These are phyloP conservation scores for Coccinonectria pachysandricola DNA, from an alignment of 2,329 filamentous ascomycete genomes.

Conservation along the genomic window DNA sequence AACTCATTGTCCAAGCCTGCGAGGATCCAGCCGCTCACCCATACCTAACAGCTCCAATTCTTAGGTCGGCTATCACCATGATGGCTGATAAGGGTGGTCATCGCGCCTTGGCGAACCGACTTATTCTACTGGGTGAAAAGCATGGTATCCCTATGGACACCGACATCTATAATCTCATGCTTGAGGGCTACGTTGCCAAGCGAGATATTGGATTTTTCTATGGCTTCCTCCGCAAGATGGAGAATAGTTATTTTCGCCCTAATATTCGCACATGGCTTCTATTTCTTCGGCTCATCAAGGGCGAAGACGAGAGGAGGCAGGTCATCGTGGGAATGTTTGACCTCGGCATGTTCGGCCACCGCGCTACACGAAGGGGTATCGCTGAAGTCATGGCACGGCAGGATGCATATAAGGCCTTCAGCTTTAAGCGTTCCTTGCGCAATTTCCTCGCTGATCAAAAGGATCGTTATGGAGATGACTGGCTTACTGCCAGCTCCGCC, in stretches of 20 bases:
- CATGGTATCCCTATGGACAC: constrained; percentile 33
- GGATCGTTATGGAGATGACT: constrained; percentile 34
- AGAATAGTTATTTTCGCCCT: constrained; percentile 26
- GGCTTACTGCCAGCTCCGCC: constrained; percentile 29
- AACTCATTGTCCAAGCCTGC: constrained; percentile 30
- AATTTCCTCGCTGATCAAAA: constrained; percentile 31
- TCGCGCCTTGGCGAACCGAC: constrained; percentile 21
- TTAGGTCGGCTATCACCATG: constrained; percentile 35
- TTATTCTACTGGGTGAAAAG: constrained; percentile 29
- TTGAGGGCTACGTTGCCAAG: constrained; percentile 29
- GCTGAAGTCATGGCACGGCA: constrained; percentile 32
- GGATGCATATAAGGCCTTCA: constrained; percentile 33
- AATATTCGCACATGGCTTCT: constrained; percentile 38
- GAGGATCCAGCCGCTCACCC: constrained; percentile 22
- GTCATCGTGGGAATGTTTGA: constrained; percentile 37
- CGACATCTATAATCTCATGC: constrained; percentile 38
- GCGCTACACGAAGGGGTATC: constrained; percentile 25
- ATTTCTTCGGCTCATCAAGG: constrained; percentile 44
- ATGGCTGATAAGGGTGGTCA: constrained; percentile 27
- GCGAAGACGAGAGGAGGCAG: constrained; percentile 42
- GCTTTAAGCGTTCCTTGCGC: constrained; percentile 22
- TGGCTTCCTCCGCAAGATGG: constrained; percentile 31
- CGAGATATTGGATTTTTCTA: constrained; percentile 33
- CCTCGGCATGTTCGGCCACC: constrained; percentile 31
- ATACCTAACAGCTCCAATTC: constrained; percentile 27